Conservation (phyloP, 2,329 filamentous ascomycete species). For the Ophiostoma himal-ulmi region DNA sequence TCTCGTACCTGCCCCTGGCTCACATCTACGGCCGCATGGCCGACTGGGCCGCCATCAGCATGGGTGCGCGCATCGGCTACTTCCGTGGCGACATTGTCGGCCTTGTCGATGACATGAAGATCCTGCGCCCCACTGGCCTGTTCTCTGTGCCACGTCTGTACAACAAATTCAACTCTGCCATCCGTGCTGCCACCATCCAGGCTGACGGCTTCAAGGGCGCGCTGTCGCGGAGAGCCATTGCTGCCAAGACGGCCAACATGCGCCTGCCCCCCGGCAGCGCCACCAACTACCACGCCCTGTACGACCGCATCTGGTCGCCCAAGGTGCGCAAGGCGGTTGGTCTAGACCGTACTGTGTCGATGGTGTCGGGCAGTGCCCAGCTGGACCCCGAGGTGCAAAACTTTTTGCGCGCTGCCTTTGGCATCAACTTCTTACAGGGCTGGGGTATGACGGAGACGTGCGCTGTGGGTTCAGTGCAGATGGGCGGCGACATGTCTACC, state of each 20-base stretch:
- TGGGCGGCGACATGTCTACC: slow-evolving; percentile 61
- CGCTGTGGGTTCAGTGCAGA: slow-evolving; percentile 66
- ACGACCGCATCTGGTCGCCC: slow-evolving; percentile 82
- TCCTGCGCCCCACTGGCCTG: slow-evolving; percentile 75
- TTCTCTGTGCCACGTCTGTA: slow-evolving; percentile 86
- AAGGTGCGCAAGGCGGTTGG: slow-evolving; percentile 83
- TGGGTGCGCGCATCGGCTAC: slow-evolving; percentile 74
- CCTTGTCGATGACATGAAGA: slow-evolving; percentile 85
- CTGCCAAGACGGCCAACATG: slow-evolving; percentile 73
- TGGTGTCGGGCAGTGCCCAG: slow-evolving; percentile 86
- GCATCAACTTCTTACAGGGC: slow-evolving; percentile 73
- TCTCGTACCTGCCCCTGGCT: slow-evolving; percentile 87
- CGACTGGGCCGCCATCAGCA: slow-evolving; percentile 68
- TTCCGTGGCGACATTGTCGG: slow-evolving; percentile 88
- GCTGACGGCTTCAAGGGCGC: slow-evolving; percentile 73
- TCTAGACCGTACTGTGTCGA: slow-evolving; percentile 62
- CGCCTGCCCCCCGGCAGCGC: slow-evolving; percentile 65
- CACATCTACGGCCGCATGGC: slow-evolving; percentile 88
- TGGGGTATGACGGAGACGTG: slow-evolving; percentile 95
- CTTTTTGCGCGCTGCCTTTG: slow-evolving; percentile 80
- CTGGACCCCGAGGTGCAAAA: slow-evolving; percentile 82
- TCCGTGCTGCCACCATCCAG: slow-evolving; percentile 73
- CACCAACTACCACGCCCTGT: slow-evolving; percentile 71
- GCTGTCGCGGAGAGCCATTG: slow-evolving; percentile 72
- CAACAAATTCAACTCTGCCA: slow-evolving; percentile 80